Evolutionary conservation across 2,329 filamentous ascomycete genomes (phyloP), one percentile per base, ranked within the genome.

Genomic region (Exophiala spinifera): DNA sequence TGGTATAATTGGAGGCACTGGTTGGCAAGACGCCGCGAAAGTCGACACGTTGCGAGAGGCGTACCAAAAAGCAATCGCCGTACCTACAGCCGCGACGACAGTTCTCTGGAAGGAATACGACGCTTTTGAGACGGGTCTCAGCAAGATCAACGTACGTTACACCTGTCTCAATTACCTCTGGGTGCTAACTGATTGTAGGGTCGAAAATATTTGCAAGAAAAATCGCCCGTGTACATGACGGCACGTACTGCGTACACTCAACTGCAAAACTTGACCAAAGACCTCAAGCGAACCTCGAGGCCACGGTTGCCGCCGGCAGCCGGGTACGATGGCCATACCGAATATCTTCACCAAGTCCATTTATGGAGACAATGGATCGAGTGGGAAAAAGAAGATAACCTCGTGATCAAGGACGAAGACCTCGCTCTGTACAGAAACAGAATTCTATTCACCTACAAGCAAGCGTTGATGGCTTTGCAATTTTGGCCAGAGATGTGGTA

Each of bases 401-500:
- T 99, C 2, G 89, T 95, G 20, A 76, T 97, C 49, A 88, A 89
- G 67, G 79, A 86, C 2, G 91, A 97, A 50, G 91, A 97, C 63
- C 77, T 81, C 3, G 80, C 84, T 49, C 79, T 82, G 5, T 94
- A 87, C 72, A 87, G 87, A 62, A 81, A 87, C 61, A 86, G 94
- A 37, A 82, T 97, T 39, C 72, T 96, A 6, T 95, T 95, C 70
- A 87, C 89, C 60, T 97, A 96, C 77, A 94, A 91, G 69, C 92
- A 96, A 69, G 90, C 92, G 3, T 75, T 95, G 44, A 96, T 96
- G 88, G 87, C 91, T 3, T 76, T 99, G 51, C 85, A 91, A 47
- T 99, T 97, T 72, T 94, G 92, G 83, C 91, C 94, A 3, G 89
- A 95, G 68, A 85, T 96, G 63, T 99, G 94, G 94, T 91, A 91